These are phyloP conservation scores for Pestalotiopsis sp. DNA, from an alignment of 2,329 filamentous ascomycete genomes.

Conservation along the genomic window DNA sequence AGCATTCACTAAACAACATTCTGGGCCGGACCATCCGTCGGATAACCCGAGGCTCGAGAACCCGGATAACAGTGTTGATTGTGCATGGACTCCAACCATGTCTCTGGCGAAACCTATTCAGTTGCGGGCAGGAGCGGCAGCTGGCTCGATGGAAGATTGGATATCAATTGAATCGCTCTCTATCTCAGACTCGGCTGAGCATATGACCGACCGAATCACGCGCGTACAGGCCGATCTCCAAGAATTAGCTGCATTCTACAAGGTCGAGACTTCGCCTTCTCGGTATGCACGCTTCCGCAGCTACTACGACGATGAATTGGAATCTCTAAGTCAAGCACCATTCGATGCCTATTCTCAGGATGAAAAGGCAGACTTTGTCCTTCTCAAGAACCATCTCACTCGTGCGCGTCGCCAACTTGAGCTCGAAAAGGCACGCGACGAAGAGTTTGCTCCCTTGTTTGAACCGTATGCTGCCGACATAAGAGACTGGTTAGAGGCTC, in stretches of 20 bases:
- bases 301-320: constrained; percentile 46
- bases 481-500: constrained; percentile 47
- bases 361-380: constrained; percentile 49
- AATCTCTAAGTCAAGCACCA: constrained; percentile 31
- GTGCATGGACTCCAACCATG: not conserved
- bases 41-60: too few species aligned
- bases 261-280: constrained; percentile 44
- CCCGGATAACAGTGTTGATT: too few species aligned
- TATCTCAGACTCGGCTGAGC: constrained; percentile 23
- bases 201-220: constrained; percentile 43
- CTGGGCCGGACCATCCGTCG: too few species aligned
- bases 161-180: not conserved
- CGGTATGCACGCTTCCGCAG: constrained; percentile 40
- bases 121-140: not conserved
- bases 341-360: constrained; percentile 45
- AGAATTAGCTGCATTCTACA: constrained; percentile 52
- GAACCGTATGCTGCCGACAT: constrained; percentile 45
- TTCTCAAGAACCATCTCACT: constrained; percentile 49
- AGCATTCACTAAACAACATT: too few species aligned
- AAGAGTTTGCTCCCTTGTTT: constrained; percentile 41
- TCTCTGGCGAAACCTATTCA: not conserved
- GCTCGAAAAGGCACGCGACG: constrained; percentile 39
- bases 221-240: constrained; percentile 46
- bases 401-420: constrained; percentile 39
- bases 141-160: not conserved